Evolutionary conservation across 352 stramenopile genomes (phyloP).

Genomic region (Globisporangium nodosum): DNA sequence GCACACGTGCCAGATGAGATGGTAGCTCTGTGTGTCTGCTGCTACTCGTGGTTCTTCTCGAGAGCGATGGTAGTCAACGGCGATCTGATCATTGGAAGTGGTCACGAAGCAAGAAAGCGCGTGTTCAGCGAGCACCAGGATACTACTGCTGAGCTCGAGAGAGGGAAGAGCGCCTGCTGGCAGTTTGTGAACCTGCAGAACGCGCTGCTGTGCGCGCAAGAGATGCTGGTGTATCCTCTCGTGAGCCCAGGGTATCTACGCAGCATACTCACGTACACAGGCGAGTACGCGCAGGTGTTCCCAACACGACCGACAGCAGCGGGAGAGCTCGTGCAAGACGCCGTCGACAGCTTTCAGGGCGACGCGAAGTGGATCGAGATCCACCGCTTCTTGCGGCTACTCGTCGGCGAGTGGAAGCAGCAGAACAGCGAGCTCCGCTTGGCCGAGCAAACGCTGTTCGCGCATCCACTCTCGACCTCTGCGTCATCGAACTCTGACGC

Average conservation of each 20-base stretch:
- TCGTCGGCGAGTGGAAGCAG: conserved; percentile 71
- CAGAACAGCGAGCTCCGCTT: conserved; percentile 48
- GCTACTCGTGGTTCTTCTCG: conserved; percentile 55
- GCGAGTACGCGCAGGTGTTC: conserved; percentile 41
- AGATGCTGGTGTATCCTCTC: conserved; percentile 66
- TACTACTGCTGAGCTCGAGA: conserved; percentile 7
- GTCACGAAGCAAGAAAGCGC: background rate
- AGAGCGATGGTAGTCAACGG: conserved; percentile 58
- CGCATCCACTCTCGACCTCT: conserved; percentile 15
- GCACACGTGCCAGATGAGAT: conserved; percentile 39
- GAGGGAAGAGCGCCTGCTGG: conserved; percentile 34
- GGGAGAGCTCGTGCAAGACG: background rate
- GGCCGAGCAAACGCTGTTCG: conserved; percentile 46
- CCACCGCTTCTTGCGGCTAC: conserved; percentile 52
- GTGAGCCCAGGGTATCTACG: conserved; percentile 54
- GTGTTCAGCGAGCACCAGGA: background rate
- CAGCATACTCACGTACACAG: conserved; percentile 45
- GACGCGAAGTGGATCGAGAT: conserved; percentile 47
- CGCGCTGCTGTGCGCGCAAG: conserved; percentile 54
- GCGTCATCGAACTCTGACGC: background rate
- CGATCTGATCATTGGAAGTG: conserved; percentile 14
- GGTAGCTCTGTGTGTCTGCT: conserved; percentile 46
- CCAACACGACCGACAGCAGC: conserved; percentile 2
- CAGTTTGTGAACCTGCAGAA: conserved; percentile 53
- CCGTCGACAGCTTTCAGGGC: background rate